Conservation (phyloP, 495 filamentous ascomycete species). For the Astrocystis sublimbata region DNA sequence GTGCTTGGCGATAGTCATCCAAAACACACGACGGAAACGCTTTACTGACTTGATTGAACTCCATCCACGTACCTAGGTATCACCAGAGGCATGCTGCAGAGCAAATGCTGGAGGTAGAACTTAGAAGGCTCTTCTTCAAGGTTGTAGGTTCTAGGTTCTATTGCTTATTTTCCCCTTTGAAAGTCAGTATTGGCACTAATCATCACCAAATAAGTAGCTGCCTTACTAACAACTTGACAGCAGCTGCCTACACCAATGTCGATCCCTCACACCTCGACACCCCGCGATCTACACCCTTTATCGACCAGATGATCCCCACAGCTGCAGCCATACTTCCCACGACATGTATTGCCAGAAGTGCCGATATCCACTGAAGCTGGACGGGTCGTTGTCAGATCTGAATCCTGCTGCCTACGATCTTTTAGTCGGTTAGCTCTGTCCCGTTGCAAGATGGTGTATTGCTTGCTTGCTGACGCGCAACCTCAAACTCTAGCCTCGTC, state of each 20-base stretch:
- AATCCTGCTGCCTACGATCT: conserved; percentile 94
- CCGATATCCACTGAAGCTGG: conserved; percentile 77
- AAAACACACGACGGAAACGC: not conserved
- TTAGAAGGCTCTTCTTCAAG: not conserved
- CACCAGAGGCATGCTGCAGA: not conserved
- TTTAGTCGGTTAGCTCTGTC: conserved; percentile 75
- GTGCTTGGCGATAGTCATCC: not conserved
- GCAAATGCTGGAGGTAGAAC: not conserved
- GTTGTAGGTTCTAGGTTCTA: not conserved
- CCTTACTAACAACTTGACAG: not conserved
- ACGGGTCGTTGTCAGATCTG: conserved; percentile 88
- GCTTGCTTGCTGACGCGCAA: conserved; percentile 6
- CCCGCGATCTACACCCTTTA: not conserved
- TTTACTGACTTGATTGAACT: not conserved
- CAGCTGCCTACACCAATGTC: not conserved
- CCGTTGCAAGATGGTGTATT: too few relatives aligned
- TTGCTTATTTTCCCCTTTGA: not conserved
- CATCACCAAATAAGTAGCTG: not conserved
- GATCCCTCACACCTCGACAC: not conserved
- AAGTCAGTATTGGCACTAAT: not conserved
- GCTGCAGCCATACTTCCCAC: conserved; percentile 14
- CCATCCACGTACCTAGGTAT: not conserved
- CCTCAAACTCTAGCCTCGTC: conserved; percentile 61
- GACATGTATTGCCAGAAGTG: conserved; percentile 96
- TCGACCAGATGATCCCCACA: not conserved